A percentile compares a stretch with the other conserved stretches of the same genome.
phyloP scores from a whole-genome alignment of 768 basidiomycete species.

The Daedaleopsis sinensis region DNA sequence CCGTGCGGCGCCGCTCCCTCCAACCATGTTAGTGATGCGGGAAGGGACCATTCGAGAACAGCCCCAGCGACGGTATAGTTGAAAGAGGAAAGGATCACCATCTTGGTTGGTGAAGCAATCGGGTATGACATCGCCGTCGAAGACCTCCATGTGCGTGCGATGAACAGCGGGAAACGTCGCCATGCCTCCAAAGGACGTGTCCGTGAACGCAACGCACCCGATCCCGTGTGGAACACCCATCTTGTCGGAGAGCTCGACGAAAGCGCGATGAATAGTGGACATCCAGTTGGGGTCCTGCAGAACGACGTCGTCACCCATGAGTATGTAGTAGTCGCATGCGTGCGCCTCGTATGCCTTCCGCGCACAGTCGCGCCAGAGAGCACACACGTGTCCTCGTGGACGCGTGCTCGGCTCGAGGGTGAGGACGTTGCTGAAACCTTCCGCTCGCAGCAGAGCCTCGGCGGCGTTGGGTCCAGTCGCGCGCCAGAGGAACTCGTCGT shows the following conservation, averaged over 20 bases:
- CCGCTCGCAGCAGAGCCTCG: conserved; percentile 37
- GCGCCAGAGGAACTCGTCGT: conserved; percentile 45
- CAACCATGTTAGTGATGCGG: conserved; percentile 47
- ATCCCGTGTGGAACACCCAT: conserved; percentile 46
- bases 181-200: conserved; percentile 59
- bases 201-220: conserved; percentile 61
- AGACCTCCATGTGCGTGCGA: conserved; percentile 57
- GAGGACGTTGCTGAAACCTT: conserved; percentile 41
- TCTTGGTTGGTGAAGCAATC: conserved; percentile 60
- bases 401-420: conserved; percentile 39
- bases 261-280: conserved; percentile 42
- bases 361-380: conserved; percentile 57
- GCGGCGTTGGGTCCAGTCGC: conserved; percentile 34
- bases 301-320: conserved; percentile 60
- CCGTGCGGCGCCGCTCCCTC: conserved; percentile 48
- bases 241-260: conserved; percentile 36
- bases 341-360: conserved; percentile 46
- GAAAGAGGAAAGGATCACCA: conserved; percentile 59
- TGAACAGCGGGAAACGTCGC: conserved; percentile 64
- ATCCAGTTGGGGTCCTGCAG: conserved; percentile 58
- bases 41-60: conserved; percentile 48
- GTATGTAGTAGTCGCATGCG: conserved; percentile 50
- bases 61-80: conserved; percentile 61
- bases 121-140: conserved; percentile 52
- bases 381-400: conserved; percentile 52